These are phyloP conservation scores for Hypericum androsaemum DNA, from an alignment of 345 rosid species.

Conservation along the genomic window DNA sequence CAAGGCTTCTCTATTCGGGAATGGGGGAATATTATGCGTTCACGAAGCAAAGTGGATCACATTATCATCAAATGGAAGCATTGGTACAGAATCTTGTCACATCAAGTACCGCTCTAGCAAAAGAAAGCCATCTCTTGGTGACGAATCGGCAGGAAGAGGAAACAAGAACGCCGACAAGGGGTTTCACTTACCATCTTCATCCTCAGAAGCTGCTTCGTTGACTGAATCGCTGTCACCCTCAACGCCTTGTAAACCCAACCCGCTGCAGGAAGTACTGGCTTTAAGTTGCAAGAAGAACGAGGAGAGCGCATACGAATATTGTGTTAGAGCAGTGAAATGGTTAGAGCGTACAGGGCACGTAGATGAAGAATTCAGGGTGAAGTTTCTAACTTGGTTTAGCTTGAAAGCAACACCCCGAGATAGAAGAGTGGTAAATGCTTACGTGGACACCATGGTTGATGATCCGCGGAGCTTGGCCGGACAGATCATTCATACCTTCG, in stretches of 20 bases:
- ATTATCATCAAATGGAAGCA: no score
- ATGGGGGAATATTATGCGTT: no score
- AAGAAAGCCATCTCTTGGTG: no score
- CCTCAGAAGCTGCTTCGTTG: conserved; percentile 9
- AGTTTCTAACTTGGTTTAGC: conserved; percentile 62
- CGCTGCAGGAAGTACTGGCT: conserved; percentile 12
- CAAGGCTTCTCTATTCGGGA: no score
- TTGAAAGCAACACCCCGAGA: conserved; percentile 45
- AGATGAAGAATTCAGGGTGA: conserved; percentile 38
- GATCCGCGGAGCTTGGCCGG: conserved; percentile 46
- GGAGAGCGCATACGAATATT: conserved; percentile 38
- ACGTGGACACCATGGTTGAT: conserved; percentile 34
- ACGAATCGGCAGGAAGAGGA: no score
- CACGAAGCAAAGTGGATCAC: no score
- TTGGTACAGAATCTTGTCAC: no score
- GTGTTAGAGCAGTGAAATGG: conserved; percentile 38
- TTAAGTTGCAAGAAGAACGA: conserved; percentile 25
- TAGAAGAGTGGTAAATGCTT: conserved; percentile 45
- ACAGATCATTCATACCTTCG: conserved; percentile 40
- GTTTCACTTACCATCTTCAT: no score
- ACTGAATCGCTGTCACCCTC: conserved; percentile 25
- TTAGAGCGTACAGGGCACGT: conserved; percentile 42
- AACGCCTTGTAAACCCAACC: conserved; percentile 30
- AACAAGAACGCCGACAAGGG: no score
- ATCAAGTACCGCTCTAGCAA: no score